Percentiles rank a stretch among this genome's conserved stretches.
Conservation (phyloP, 176 grass and related monocot species). For the Ampelocalamus luodianensis region DNA sequence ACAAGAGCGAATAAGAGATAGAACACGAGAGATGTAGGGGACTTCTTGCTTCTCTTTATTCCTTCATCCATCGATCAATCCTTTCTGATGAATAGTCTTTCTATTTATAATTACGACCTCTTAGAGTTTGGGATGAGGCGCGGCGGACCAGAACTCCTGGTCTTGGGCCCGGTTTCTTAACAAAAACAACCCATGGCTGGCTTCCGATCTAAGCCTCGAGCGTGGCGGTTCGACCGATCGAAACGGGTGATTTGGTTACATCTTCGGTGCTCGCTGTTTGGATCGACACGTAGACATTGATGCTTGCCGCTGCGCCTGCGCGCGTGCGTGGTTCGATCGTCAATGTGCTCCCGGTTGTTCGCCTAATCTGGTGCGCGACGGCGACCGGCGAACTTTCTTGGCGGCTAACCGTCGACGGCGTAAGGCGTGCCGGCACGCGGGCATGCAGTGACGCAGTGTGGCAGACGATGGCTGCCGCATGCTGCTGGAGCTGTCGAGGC, state of each 20-base stretch:
- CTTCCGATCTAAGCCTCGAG: neutral
- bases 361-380: constrained; percentile 25
- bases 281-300: neutral
- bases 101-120: no score
- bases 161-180: no score
- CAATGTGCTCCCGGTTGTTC: constrained; percentile 49
- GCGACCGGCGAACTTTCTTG: constrained; percentile 24
- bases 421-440: neutral
- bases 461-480: neutral
- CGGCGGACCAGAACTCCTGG: no score
- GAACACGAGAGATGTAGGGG: no score
- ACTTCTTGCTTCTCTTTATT: no score
- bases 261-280: neutral
- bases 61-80: no score
- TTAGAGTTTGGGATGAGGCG: no score
- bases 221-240: neutral
- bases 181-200: neutral
- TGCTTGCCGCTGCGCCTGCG: neutral
- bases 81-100: no score
- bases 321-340: constrained; percentile 27
- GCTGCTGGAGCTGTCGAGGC: neutral
- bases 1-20: no score
- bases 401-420: constrained; percentile 16
- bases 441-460: neutral
- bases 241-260: neutral